Conservation (phyloP, 1,139 yeast genomes). For the Kurtzmaniella quercitrusa region DNA sequence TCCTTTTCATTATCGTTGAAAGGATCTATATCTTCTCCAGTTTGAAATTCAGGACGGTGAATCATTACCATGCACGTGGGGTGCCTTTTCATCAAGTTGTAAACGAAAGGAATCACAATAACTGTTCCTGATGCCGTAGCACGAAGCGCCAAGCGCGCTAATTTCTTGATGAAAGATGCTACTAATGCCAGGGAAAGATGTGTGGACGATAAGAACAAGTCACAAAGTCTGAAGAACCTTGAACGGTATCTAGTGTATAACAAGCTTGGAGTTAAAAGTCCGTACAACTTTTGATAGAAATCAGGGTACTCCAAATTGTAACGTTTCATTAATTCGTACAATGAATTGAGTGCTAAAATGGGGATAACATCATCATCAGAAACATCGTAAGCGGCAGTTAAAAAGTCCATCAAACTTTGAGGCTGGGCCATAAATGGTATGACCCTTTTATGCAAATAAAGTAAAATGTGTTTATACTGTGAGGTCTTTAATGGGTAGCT, state of each 20-base stretch:
- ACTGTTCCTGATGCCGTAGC: constrained; percentile 92
- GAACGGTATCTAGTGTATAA: constrained; percentile 79
- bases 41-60: constrained; percentile 41
- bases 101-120: constrained; percentile 82
- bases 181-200: constrained; percentile 81
- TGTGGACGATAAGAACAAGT: constrained; percentile 79
- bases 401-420: constrained; percentile 83
- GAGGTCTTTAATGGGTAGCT: constrained; percentile 43
- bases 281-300: constrained; percentile 78
- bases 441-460: constrained; percentile 75
- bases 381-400: constrained; percentile 75
- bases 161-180: constrained; percentile 83
- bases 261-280: constrained; percentile 70
- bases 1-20: constrained; percentile 60
- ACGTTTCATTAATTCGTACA: constrained; percentile 78
- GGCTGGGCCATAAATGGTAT: constrained; percentile 82
- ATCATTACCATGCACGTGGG: constrained; percentile 91
- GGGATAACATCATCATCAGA: constrained; percentile 67
- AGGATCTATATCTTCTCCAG: constrained; percentile 51
- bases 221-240: constrained; percentile 83
- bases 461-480: constrained; percentile 68
- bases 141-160: constrained; percentile 71
- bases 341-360: constrained; percentile 79
- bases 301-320: constrained; percentile 91
- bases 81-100: constrained; percentile 83